phyloP scores from a whole-genome alignment of 1,284 basidiomycete genomes.

The Rugosomyces carneus region DNA sequence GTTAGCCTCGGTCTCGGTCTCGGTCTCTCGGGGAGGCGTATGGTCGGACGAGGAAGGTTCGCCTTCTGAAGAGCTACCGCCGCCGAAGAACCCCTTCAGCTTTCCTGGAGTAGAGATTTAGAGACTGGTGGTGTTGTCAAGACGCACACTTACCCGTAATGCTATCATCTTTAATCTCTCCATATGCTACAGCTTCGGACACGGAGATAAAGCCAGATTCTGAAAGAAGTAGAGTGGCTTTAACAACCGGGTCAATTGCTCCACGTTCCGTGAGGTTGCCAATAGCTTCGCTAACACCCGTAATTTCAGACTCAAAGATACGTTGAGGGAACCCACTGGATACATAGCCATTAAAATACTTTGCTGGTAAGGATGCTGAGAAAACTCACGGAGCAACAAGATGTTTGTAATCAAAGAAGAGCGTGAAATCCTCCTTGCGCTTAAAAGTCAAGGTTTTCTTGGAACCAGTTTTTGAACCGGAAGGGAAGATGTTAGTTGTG shows the following conservation, averaged over 20 bases:
- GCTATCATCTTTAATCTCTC: slow-evolving; percentile 74
- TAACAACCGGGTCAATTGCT: slow-evolving; percentile 68
- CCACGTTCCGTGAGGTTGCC: slow-evolving; percentile 71
- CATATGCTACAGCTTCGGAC: slow-evolving; percentile 67
- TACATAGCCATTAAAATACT: background rate
- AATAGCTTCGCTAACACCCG: slow-evolving; percentile 65
- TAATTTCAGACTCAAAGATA: slow-evolving; percentile 63
- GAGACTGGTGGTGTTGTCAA: slow-evolving; percentile 10
- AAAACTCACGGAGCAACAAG: slow-evolving; percentile 48
- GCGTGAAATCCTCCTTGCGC: slow-evolving; percentile 70
- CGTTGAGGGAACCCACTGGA: slow-evolving; percentile 61
- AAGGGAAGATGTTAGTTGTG: slow-evolving; percentile 69
- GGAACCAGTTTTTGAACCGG: slow-evolving; percentile 66
- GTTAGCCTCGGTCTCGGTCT: slow-evolving; percentile 13
- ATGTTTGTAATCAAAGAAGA: slow-evolving; percentile 69
- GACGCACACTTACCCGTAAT: slow-evolving; percentile 49
- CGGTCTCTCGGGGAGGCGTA: slow-evolving; percentile 34
- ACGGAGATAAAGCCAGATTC: slow-evolving; percentile 82
- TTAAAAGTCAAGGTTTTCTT: slow-evolving; percentile 84
- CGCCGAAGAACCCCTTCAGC: slow-evolving; percentile 81
- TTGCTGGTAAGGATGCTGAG: background rate
- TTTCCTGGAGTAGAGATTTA: slow-evolving; percentile 46
- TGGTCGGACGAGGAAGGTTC: slow-evolving; percentile 32
- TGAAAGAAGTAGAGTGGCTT: slow-evolving; percentile 75
- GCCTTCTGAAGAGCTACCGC: slow-evolving; percentile 38